Conservation (phyloP, 371 early-diverging fungal species). For the Mucor indicus region DNA sequence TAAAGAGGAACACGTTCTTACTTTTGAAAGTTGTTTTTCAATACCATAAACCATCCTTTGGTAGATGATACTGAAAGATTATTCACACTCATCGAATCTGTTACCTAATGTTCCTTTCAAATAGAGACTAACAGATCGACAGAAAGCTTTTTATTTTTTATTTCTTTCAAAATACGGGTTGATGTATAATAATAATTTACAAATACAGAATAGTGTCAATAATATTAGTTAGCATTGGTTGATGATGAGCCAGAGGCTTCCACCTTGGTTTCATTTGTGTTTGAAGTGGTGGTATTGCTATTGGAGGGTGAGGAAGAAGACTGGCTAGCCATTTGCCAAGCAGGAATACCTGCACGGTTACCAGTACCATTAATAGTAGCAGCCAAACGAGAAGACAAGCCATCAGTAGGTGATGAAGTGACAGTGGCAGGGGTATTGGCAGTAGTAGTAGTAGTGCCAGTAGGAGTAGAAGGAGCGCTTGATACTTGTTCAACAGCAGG, state of each 20-base stretch:
- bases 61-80: no score
- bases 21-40: no score
- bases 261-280: not conserved
- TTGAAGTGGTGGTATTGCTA: not conserved
- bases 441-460: not conserved
- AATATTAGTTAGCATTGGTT: no score
- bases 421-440: slow-evolving; percentile 7
- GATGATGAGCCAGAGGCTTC: not conserved
- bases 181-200: no score
- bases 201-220: no score
- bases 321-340: slow-evolving; percentile 66
- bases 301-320: not conserved
- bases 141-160: no score
- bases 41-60: no score
- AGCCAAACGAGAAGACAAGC: slow-evolving; percentile 36
- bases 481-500: slow-evolving; percentile 28
- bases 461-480: not conserved
- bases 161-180: no score
- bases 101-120: no score
- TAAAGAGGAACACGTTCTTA: no score
- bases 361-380: slow-evolving; percentile 26
- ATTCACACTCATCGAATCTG: no score
- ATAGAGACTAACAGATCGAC: no score
- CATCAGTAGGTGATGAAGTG: slow-evolving; percentile 22
- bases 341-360: slow-evolving; percentile 56